These are phyloP conservation scores for Aspergillus awamori DNA, from an alignment of 2,329 filamentous ascomycete genomes.

Conservation along the genomic window DNA sequence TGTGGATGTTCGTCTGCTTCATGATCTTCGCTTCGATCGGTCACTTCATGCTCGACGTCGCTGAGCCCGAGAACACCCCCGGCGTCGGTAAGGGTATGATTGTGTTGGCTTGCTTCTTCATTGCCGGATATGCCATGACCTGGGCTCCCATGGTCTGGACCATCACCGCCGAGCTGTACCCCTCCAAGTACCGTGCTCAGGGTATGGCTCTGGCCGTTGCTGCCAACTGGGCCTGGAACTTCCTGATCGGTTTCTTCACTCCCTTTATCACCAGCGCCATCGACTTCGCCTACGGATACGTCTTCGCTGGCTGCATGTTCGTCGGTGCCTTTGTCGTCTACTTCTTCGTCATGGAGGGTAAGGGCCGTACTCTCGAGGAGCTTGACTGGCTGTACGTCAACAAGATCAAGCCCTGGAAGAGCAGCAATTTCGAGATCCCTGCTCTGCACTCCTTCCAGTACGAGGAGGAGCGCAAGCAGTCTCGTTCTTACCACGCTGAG, in stretches of 20 bases:
- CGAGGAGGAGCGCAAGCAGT: slow-evolving; percentile 27
- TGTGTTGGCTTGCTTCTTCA: slow-evolving; percentile 71
- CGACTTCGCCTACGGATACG: slow-evolving; percentile 73
- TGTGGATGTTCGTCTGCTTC: slow-evolving; percentile 69
- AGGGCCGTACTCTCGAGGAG: slow-evolving; percentile 71
- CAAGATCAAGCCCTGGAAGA: slow-evolving; percentile 62
- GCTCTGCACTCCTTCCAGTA: slow-evolving; percentile 23
- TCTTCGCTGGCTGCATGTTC: slow-evolving; percentile 73
- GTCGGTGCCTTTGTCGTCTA: slow-evolving; percentile 65
- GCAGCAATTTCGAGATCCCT: slow-evolving; percentile 50
- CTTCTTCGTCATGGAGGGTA: slow-evolving; percentile 75
- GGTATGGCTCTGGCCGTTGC: slow-evolving; percentile 79
- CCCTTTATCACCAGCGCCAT: slow-evolving; percentile 74
- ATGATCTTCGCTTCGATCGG: slow-evolving; percentile 65
- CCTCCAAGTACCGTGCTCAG: slow-evolving; percentile 63
- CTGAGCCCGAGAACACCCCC: slow-evolving; percentile 47
- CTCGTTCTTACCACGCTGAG: slow-evolving; percentile 30
- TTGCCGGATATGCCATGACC: slow-evolving; percentile 65
- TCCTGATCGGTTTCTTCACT: slow-evolving; percentile 74
- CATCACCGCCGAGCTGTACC: slow-evolving; percentile 49
- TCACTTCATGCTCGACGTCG: slow-evolving; percentile 44
- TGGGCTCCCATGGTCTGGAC: slow-evolving; percentile 66
- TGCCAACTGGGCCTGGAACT: slow-evolving; percentile 76
- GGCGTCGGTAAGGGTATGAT: slow-evolving; percentile 68
- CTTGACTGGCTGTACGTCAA: slow-evolving; percentile 75